phyloP scores from a whole-genome alignment of 306 rosid genomes.

The Corylus avellana region DNA sequence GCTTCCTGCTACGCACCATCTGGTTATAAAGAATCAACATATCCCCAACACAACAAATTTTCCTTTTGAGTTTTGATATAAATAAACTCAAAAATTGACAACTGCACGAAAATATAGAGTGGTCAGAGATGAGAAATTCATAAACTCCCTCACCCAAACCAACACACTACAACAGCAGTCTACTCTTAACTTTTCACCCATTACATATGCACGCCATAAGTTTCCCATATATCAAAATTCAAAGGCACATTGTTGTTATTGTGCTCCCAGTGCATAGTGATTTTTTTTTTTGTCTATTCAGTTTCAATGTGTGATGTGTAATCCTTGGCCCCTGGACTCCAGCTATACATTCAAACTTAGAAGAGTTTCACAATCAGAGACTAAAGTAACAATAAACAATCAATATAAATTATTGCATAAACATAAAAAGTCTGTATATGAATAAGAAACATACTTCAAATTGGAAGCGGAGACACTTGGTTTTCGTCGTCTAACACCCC shows the following conservation, averaged over 20 bases:
- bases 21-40: neutral
- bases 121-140: neutral
- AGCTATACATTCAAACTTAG: neutral
- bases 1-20: conserved; percentile 5
- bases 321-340: neutral
- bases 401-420: conserved; percentile 8
- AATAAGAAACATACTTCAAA: conserved; percentile 61
- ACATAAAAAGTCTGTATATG: conserved; percentile 10
- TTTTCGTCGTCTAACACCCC: conserved; percentile 58
- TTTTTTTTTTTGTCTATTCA: neutral
- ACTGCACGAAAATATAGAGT: conserved; percentile 20
- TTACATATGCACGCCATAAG: neutral
- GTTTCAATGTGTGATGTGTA: neutral
- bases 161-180: neutral
- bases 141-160: neutral
- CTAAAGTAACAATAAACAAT: conserved; percentile 14
- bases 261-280: neutral
- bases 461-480: conserved; percentile 84
- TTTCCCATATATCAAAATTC: neutral
- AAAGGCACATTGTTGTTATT: neutral
- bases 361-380: conserved; percentile 7
- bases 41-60: neutral
- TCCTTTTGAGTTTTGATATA: conserved; percentile 12
- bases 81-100: conserved; percentile 5
- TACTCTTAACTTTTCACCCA: neutral